Evolutionary conservation across 345 rosid genomes (phyloP).

Genomic region (Draba incana): DNA sequence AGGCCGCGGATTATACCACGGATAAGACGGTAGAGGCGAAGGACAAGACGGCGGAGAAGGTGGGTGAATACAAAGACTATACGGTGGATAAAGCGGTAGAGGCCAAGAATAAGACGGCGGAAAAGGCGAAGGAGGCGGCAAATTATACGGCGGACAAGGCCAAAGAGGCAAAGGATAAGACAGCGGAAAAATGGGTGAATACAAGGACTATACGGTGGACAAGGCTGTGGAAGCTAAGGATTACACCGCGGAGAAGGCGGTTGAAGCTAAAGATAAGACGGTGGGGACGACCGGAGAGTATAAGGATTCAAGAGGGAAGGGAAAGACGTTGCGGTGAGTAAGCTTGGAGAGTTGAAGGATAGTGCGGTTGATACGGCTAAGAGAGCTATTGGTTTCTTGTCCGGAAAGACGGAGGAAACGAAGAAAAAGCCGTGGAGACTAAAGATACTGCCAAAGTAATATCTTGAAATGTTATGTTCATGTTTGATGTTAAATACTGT

Average conservation of each 20-base stretch:
- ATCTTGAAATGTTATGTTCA: background rate
- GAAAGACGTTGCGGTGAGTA: constrained; percentile 44
- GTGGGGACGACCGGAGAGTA: constrained; percentile 39
- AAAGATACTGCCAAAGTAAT: constrained; percentile 48
- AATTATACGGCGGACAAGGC: constrained; percentile 27
- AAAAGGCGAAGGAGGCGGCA: background rate
- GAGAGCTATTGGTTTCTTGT: constrained; percentile 57
- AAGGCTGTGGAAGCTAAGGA: constrained; percentile 44
- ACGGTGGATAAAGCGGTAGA: constrained; percentile 31
- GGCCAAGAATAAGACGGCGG: constrained; percentile 20
- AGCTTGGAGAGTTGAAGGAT: constrained; percentile 53
- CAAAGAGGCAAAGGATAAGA: constrained; percentile 35
- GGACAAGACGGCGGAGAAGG: constrained; percentile 35
- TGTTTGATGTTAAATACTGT: background rate
- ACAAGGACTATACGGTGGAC: constrained; percentile 42
- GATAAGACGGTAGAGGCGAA: constrained; percentile 31
- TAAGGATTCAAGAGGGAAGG: constrained; percentile 42
- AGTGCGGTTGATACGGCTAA: constrained; percentile 60
- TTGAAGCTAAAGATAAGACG: constrained; percentile 38
- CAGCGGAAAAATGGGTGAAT: constrained; percentile 34
- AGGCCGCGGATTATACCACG: background rate
- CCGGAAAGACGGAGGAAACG: constrained; percentile 59
- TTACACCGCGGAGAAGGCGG: constrained; percentile 36
- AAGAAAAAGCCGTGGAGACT: constrained; percentile 56
- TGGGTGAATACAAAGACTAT: constrained; percentile 17